phyloP scores from a whole-genome alignment of 192 early-diverging fungal genomes.

The Pilobolus umbonatus region DNA sequence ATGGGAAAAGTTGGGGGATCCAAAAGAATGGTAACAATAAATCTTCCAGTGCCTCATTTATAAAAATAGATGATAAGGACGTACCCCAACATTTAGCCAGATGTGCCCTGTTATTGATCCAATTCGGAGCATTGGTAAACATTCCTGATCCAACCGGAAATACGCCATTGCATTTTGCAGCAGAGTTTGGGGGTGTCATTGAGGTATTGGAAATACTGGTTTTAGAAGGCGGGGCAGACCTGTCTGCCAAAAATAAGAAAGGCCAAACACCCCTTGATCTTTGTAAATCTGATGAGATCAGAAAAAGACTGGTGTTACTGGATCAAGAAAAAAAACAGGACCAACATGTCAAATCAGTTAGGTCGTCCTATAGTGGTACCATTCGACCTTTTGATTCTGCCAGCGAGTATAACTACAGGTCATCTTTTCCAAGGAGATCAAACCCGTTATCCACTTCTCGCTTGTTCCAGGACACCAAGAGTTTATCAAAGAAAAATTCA shows the following conservation, averaged over 20 bases:
- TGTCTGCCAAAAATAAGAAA: slow-evolving; percentile 40
- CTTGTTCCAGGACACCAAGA: not conserved
- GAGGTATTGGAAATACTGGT: slow-evolving; percentile 45
- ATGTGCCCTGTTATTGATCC: slow-evolving; percentile 44
- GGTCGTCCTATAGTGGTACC: slow-evolving; percentile 11
- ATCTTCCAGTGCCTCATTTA: too few relatives aligned
- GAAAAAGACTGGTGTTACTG: slow-evolving; percentile 1
- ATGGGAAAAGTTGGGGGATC: slow-evolving; percentile 26
- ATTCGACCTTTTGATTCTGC: slow-evolving; percentile 27
- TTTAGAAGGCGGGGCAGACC: slow-evolving; percentile 40
- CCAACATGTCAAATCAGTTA: not conserved
- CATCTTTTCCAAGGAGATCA: not conserved
- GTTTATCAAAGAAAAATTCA: not conserved
- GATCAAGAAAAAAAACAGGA: slow-evolving; percentile 20
- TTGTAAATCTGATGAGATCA: slow-evolving; percentile 41
- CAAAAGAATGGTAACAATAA: slow-evolving; percentile 21
- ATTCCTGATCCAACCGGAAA: slow-evolving; percentile 43
- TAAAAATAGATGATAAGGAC: not conserved
- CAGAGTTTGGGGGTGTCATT: slow-evolving; percentile 43
- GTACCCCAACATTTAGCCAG: slow-evolving; percentile 34
- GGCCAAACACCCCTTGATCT: slow-evolving; percentile 41
- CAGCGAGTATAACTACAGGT: slow-evolving; percentile 19
- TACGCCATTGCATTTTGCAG: slow-evolving; percentile 50
- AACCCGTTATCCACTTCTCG: slow-evolving; percentile 2
- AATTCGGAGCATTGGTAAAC: slow-evolving; percentile 41